These are phyloP conservation scores for Suhomyces canberraensis DNA, from an alignment of 805 yeast species.

Conservation along the genomic window DNA sequence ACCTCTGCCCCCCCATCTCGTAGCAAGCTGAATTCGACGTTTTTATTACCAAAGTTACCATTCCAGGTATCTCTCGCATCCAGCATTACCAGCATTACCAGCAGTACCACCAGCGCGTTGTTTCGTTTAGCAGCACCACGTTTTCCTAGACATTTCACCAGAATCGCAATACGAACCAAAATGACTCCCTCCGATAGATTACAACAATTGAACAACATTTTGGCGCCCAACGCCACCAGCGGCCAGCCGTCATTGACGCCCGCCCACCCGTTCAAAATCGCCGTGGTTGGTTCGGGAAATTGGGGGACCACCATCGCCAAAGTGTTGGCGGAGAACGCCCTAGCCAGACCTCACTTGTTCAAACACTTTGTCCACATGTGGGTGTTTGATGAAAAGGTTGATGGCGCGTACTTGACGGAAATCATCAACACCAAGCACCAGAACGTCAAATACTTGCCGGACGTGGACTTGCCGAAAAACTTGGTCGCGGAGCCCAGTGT, in stretches of 20 bases:
- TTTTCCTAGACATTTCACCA: too few relatives aligned
- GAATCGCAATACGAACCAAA: too few relatives aligned
- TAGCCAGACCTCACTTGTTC: slow-evolving; percentile 37
- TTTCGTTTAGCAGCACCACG: too few relatives aligned
- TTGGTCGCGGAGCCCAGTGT: slow-evolving; percentile 40
- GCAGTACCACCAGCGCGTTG: too few relatives aligned
- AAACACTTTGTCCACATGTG: slow-evolving; percentile 41
- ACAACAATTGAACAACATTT: slow-evolving; percentile 26
- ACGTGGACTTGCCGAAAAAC: slow-evolving; percentile 39
- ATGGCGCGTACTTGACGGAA: slow-evolving; percentile 41
- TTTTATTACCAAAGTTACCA: too few relatives aligned
- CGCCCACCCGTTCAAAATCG: slow-evolving; percentile 30
- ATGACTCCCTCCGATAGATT: slow-evolving; percentile 23
- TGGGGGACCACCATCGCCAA: slow-evolving; percentile 50
- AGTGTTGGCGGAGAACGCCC: slow-evolving; percentile 42
- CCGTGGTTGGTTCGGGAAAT: slow-evolving; percentile 46
- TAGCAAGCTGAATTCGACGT: too few relatives aligned
- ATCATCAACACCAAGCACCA: slow-evolving; percentile 43
- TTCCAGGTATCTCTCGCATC: too few relatives aligned
- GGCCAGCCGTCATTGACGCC: slow-evolving; percentile 5
- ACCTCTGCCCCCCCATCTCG: too few relatives aligned
- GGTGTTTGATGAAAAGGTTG: slow-evolving; percentile 42
- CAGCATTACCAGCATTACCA: too few relatives aligned
- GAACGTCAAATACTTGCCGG: slow-evolving; percentile 45
- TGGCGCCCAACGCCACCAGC: slow-evolving; percentile 18